Evolutionary conservation across 495 filamentous ascomycete genomes (phyloP), one percentile per base, ranked within the genome.

Genomic region (Neurospora pannonica): DNA sequence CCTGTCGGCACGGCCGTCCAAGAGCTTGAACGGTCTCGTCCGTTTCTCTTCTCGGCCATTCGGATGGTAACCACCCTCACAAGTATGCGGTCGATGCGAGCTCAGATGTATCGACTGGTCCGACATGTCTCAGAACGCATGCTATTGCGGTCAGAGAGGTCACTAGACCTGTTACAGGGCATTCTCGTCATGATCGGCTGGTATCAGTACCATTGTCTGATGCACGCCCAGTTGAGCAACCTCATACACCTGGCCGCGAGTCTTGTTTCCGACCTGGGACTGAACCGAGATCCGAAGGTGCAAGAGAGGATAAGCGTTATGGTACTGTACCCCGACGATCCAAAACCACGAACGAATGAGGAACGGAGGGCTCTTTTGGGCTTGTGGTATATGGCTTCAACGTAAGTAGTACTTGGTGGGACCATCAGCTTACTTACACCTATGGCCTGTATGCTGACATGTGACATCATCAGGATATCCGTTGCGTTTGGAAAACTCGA

Each of bases 131-230:
- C 83, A 31, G 81, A 84, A 36, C 80, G 81, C 31, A 84, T 89
- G 79, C 76, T 87, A 17, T 73, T 87, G 71, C 81, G 83, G 40
- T 82, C 82, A 7, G 84, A 87, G 60, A 78, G 84, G 21, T 86
- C 83, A 36, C 76, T 88, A 46, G 86, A 89, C 46, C 76, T 86
- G 21, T 81, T 88, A 13, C 83, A 86, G 78, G 85, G 86, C 19
- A 80, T 87, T 28, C 75, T 86, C 13, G 76, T 87, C 3, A 81
- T 84, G 62, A 75, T 88, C 21, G 86, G 85, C 11, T 87, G 81
- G 79, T 84, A 82, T 62, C 82, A 81, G 67, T 83, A 81, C 75
- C 85, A 78, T 73, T 84, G 78, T 74, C 76, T 79, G 79, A 79
- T 79, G 77, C 85, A 79, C 77, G 79, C 79, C 40, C 83, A 85